These are phyloP conservation scores for Populus euphratica DNA, from an alignment of 345 rosid species.

Conservation along the genomic window DNA sequence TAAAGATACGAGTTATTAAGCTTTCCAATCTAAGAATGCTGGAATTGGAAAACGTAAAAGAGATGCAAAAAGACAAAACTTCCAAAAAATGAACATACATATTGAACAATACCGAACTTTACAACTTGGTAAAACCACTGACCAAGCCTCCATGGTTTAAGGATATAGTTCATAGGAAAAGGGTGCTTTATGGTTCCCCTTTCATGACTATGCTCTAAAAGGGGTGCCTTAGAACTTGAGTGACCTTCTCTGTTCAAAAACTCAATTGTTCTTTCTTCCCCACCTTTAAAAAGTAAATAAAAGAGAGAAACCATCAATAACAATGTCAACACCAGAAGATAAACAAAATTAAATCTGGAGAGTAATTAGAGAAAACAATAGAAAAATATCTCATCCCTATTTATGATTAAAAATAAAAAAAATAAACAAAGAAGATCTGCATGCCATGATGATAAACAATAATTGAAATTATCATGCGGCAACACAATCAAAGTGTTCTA, in stretches of 20 bases:
- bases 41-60: constrained; percentile 5
- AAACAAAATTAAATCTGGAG: neutral
- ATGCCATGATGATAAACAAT: neutral
- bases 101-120: constrained; percentile 97
- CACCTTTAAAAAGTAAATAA: constrained; percentile 48
- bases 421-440: neutral
- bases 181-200: constrained; percentile 72
- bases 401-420: neutral
- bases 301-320: constrained; percentile 1
- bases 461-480: neutral
- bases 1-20: constrained; percentile 13
- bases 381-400: neutral
- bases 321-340: constrained; percentile 2
- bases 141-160: constrained; percentile 92
- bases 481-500: neutral
- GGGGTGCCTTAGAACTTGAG: constrained; percentile 50
- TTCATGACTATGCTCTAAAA: constrained; percentile 56
- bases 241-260: constrained; percentile 93
- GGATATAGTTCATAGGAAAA: constrained; percentile 76
- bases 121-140: constrained; percentile 92
- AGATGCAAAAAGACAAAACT: constrained; percentile 9
- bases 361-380: neutral
- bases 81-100: constrained; percentile 56
- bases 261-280: constrained; percentile 82
- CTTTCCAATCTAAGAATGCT: constrained; percentile 14